A percentile compares a stretch with the other conserved stretches of the same genome.
Evolutionary conservation across 2,329 filamentous ascomycete species (phyloP).

Genomic region (Didymella lethalis): DNA sequence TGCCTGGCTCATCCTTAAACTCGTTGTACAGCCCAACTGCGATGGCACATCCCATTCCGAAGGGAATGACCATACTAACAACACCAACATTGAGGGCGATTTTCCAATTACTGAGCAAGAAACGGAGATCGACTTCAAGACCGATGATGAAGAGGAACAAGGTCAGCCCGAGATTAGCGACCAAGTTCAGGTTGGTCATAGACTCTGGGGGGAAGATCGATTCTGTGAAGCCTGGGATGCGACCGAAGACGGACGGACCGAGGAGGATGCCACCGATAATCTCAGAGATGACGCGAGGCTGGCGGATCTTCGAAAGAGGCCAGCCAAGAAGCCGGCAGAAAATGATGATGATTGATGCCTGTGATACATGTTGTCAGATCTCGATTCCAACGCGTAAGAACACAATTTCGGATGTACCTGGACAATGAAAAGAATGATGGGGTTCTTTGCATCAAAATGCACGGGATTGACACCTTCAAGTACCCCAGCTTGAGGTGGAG

Average conservation of each 20-base stretch:
- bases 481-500: slow-evolving; percentile 69
- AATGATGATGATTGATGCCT: slow-evolving; percentile 77
- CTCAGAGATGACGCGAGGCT: slow-evolving; percentile 84
- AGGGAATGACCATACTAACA: slow-evolving; percentile 81
- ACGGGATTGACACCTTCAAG: slow-evolving; percentile 75
- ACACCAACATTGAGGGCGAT: slow-evolving; percentile 79
- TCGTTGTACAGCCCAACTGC: slow-evolving; percentile 81
- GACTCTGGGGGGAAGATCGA: slow-evolving; percentile 80
- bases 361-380: slow-evolving; percentile 16
- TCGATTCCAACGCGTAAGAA: background rate
- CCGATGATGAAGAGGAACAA: slow-evolving; percentile 89
- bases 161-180: slow-evolving; percentile 83
- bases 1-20: slow-evolving; percentile 67
- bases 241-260: slow-evolving; percentile 86
- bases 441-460: slow-evolving; percentile 72
- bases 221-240: slow-evolving; percentile 77
- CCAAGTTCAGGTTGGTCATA: slow-evolving; percentile 77
- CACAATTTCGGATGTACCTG: slow-evolving; percentile 58
- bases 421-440: slow-evolving; percentile 78
- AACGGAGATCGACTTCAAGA: slow-evolving; percentile 82
- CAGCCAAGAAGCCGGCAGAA: slow-evolving; percentile 78
- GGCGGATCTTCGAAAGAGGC: slow-evolving; percentile 77
- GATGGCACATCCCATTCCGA: slow-evolving; percentile 80
- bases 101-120: slow-evolving; percentile 81
- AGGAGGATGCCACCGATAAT: slow-evolving; percentile 85